Evolutionary conservation across 192 early-diverging fungal species (phyloP).

Genomic region (Podochytrium sp.): DNA sequence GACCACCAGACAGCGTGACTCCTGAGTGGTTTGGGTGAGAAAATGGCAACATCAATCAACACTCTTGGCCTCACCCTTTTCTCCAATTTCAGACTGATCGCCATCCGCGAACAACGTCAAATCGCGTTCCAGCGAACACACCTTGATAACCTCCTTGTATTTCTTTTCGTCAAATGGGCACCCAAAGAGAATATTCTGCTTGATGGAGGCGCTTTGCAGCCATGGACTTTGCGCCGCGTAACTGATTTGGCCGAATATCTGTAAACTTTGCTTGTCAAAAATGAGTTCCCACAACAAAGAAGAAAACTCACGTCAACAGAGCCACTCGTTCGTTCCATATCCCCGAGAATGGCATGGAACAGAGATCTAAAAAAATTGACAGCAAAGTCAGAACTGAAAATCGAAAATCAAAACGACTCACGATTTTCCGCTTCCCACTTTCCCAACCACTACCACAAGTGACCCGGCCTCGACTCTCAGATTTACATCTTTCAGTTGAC

Average conservation of each 20-base stretch:
- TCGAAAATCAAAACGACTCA: too few relatives aligned
- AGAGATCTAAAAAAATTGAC: too few relatives aligned
- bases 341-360: slow-evolving; percentile 75
- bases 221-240: slow-evolving; percentile 79
- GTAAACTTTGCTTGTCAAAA: slow-evolving; percentile 23
- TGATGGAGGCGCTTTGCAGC: slow-evolving; percentile 77
- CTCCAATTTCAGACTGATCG: slow-evolving; percentile 52
- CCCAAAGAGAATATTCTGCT: slow-evolving; percentile 52
- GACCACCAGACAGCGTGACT: slow-evolving; percentile 64
- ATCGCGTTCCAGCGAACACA: slow-evolving; percentile 47
- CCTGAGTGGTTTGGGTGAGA: too few relatives aligned
- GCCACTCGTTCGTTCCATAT: slow-evolving; percentile 55
- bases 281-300: neutral
- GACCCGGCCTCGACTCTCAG: slow-evolving; percentile 50
- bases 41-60: too few relatives aligned
- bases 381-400: too few relatives aligned
- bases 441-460: slow-evolving; percentile 79
- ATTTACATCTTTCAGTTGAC: slow-evolving; percentile 51
- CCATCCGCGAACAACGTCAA: slow-evolving; percentile 36
- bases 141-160: slow-evolving; percentile 35
- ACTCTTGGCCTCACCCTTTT: too few relatives aligned
- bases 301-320: slow-evolving; percentile 40
- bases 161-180: slow-evolving; percentile 30
- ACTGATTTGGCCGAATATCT: slow-evolving; percentile 46
- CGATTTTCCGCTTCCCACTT: slow-evolving; percentile 77